Base-by-base conservation (phyloP, 2,329 filamentous ascomycete species). In the Eurotiales sp. region DNA sequence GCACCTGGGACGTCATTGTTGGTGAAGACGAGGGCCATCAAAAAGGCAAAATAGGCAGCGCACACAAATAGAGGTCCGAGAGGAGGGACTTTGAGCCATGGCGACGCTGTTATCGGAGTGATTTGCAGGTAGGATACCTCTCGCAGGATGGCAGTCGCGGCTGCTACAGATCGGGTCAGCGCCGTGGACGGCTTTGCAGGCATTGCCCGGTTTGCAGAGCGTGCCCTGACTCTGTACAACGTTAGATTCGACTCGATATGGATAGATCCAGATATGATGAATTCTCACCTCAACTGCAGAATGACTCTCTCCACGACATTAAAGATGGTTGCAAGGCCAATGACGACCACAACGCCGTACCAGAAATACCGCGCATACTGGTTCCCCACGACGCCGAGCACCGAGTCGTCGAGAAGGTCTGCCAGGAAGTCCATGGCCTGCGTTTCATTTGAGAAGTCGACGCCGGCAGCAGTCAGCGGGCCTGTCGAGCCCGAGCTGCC, bases 11-110 rank as follows among this genome's bases (percentile, higher is more conserved):
- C 70, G 58, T 83, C 68, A 25, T 82, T 68, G 30, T 74, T 74
- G 60, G 81, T 82, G 55, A 82, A 77, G 58, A 75, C 80, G 21
- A 81, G 71, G 1, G 80, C 66, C 15, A 83, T 59, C 2, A 79
- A 68, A 11, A 77, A 64, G 7, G 77, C 55, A 14, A 74, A 52
- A 55, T 83, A 80, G 2, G 64, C 65, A 15, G 70, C 58, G 8
- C 67, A 57, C 36, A 69, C 51, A 25, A 62, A 55, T 8, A 69
- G 50, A 2, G 62, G 63, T 1, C 72, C 73, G 19, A 75, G 55
- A 59, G 67, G 64, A 49, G 74, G 60, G 63, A 68, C 62, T 60
- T 69, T 59, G 29, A 66, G 21, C 55, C 62, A n/a, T 71, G 52
- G 4, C 58, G 59, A 12, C 61, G 56, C 17, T 70, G 49, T 15